Base-by-base conservation (phyloP, 2,329 filamentous ascomycete species). In the Aureobasidium leucospermi region DNA sequence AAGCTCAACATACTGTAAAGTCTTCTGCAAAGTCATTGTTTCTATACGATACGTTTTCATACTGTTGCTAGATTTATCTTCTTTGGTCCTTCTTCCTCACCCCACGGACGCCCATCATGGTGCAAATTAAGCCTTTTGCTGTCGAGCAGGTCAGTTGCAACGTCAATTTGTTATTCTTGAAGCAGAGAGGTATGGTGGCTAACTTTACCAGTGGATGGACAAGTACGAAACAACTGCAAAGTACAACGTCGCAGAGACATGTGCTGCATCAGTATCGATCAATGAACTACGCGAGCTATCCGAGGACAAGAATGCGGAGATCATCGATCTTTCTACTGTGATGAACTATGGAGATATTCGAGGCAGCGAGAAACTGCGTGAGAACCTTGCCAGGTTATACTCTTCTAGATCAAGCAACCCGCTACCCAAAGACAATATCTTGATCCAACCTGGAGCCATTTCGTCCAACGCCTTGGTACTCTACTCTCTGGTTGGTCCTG, bases 391-490 rank as follows among this genome's bases (percentile, higher is more conserved):
- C 6, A 75, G 79, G 16, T 76, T 89, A 3, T 89, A 89, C 68
- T 84, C 83, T 4, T 77, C 78, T 23, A 81, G 83, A 62, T 74
- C 73, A 62, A 70, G 72, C 1, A 74, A 71, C 1, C 75, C 76
- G 5, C 69, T 84, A 10, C 71, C 78, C 16, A 75, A 70, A 1
- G 84, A 90, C 15, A 85, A 88, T 66, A 80, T 96, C 42, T 73
- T 95, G 57, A 85, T 93, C 61, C 90, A 89, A 0, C 83, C 87
- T 32, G 91, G 91, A 9, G 90, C 89, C 13, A 95, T 95, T 53
- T 80, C 84, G 6, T 90, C 90, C n/a, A 96, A 96, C 68, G 89
- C 90, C 66, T 75, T 94, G n/a, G 75, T 85, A 2, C 80, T 94
- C 7, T 92, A 92, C 70, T 79, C 86, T 1, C 77, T 94, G 6